Evolutionary conservation across 257 asterid genomes (phyloP).

Genomic region (Nicotiana tabacum): DNA sequence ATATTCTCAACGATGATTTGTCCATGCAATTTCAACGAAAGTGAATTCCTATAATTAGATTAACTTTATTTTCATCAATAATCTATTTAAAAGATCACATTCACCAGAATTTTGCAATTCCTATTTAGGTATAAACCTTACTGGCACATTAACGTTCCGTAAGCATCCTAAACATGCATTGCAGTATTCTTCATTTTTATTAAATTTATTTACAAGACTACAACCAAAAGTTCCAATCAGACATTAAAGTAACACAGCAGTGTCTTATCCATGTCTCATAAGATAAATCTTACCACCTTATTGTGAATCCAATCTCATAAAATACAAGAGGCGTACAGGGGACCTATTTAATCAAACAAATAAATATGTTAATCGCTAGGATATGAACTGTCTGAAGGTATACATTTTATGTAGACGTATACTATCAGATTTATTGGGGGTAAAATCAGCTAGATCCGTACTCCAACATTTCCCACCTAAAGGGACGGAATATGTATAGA

Average conservation of each 20-base stretch:
- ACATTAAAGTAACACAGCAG: not conserved
- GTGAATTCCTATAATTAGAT: no score
- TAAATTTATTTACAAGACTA: no score
- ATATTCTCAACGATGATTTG: no score
- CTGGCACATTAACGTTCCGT: no score
- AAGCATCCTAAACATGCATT: no score
- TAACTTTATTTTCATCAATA: no score
- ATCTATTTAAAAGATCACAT: no score
- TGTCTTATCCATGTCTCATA: not conserved
- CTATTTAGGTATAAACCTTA: no score
- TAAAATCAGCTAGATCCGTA: slow-evolving; percentile 48
- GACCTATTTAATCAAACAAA: not conserved
- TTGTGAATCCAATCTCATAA: not conserved
- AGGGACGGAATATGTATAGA: slow-evolving; percentile 52
- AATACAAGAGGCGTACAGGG: not conserved
- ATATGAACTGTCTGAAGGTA: slow-evolving; percentile 9
- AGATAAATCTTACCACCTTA: not conserved
- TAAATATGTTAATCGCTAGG: slow-evolving; percentile 11
- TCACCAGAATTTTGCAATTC: no score
- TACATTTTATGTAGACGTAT: slow-evolving; percentile 23
- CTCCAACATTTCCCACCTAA: slow-evolving; percentile 72
- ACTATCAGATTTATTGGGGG: not conserved
- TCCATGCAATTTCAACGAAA: no score
- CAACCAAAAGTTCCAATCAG: not conserved
- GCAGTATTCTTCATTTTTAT: not conserved